These are phyloP conservation scores for Setaria italica DNA, from an alignment of 202 grass and related monocot genomes.

Conservation along the genomic window DNA sequence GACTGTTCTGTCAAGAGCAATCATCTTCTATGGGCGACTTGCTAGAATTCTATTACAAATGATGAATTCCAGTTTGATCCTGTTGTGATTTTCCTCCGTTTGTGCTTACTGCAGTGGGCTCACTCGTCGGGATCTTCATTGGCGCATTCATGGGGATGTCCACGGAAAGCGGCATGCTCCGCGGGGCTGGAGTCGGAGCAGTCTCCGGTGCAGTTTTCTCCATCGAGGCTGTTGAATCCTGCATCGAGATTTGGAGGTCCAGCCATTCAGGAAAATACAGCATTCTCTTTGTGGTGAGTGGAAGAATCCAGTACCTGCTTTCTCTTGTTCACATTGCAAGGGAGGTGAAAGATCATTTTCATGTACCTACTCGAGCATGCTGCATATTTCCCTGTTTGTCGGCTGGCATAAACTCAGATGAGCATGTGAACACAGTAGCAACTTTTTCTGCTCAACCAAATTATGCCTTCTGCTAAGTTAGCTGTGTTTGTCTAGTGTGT, in stretches of 20 bases:
- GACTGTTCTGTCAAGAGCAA: not conserved
- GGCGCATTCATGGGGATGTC: conserved; percentile 81
- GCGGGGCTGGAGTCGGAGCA: conserved; percentile 75
- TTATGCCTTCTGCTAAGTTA: not conserved
- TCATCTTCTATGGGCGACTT: not conserved
- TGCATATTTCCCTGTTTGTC: not conserved
- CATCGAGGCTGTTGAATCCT: conserved; percentile 86
- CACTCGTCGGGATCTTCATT: conserved; percentile 71
- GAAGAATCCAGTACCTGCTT: not conserved
- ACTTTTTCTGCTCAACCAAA: not conserved
- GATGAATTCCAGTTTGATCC: not conserved
- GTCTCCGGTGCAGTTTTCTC: conserved; percentile 82
- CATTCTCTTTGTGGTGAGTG: conserved; percentile 73
- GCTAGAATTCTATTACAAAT: not conserved
- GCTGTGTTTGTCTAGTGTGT: not conserved
- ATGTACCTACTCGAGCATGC: conserved; percentile 28
- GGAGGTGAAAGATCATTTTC: conserved; percentile 53
- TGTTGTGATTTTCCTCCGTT: conserved; percentile 7
- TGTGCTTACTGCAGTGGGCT: conserved; percentile 62
- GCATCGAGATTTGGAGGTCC: conserved; percentile 79
- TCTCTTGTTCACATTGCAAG: not conserved
- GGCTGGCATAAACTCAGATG: conserved; percentile 7
- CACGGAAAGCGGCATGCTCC: conserved; percentile 70
- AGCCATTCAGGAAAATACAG: conserved; percentile 81
- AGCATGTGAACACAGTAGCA: not conserved